Evolutionary conservation across 306 rosid species (phyloP).

Genomic region (Quercus wislizeni): DNA sequence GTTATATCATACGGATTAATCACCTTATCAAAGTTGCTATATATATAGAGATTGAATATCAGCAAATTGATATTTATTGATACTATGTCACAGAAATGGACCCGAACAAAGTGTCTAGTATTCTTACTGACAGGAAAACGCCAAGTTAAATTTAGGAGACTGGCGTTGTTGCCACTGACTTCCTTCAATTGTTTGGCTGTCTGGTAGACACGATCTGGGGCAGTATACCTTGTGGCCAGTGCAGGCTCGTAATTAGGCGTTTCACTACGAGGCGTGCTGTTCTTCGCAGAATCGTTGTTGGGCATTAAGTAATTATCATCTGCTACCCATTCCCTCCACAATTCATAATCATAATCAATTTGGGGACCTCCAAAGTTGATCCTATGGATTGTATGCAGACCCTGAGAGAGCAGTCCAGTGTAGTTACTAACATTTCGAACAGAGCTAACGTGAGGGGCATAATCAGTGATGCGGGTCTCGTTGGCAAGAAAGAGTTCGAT

Average conservation of each 20-base stretch:
- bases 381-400: no score
- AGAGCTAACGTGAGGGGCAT: no score
- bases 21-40: accelerated
- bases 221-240: neutral
- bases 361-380: no score
- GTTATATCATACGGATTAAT: accelerated
- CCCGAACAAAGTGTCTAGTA: slow-evolving; percentile 19
- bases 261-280: accelerated
- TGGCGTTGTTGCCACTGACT: accelerated
- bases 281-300: neutral
- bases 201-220: slow-evolving; percentile 25
- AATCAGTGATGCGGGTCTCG: no score
- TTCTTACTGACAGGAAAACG: slow-evolving; percentile 25
- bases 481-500: no score
- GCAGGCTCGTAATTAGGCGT: accelerated
- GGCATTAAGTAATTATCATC: slow-evolving; percentile 22
- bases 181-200: neutral
- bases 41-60: slow-evolving; percentile 2
- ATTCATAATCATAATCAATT: no score
- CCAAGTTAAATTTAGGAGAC: slow-evolving; percentile 24
- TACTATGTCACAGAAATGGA: slow-evolving; percentile 37
- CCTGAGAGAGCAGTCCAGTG: no score
- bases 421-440: no score
- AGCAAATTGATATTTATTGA: neutral
- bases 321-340: slow-evolving; percentile 31